Percentiles rank a stretch among this genome's conserved stretches.
Conservation (phyloP, 352 stramenopile species). For the Pythium insidiosum region DNA sequence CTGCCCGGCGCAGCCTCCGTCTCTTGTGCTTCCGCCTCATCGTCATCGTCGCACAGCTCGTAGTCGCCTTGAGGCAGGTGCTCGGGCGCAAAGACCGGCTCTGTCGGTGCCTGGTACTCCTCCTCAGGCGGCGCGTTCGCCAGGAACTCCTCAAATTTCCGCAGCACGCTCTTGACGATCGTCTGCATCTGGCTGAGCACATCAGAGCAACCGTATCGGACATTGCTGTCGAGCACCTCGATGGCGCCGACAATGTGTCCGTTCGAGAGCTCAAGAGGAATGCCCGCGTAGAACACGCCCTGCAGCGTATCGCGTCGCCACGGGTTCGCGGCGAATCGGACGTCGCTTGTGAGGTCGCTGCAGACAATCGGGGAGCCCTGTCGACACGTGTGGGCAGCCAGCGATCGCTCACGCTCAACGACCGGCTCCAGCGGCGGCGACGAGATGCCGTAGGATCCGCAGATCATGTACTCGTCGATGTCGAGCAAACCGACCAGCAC, state of each 20-base stretch:
- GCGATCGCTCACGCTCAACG: constrained; percentile 31
- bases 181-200: constrained; percentile 61
- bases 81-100: constrained; percentile 5
- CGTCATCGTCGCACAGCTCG: no score
- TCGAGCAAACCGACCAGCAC: constrained; percentile 60
- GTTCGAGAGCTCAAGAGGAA: constrained; percentile 63
- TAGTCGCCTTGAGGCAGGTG: constrained; percentile 9
- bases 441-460: constrained; percentile 35
- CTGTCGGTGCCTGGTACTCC: constrained; percentile 9
- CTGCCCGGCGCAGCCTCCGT: not conserved
- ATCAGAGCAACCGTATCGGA: constrained; percentile 49
- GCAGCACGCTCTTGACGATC: constrained; percentile 62
- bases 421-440: constrained; percentile 14
- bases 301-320: constrained; percentile 40
- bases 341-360: constrained; percentile 45
- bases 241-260: constrained; percentile 60
- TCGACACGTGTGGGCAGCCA: constrained; percentile 65
- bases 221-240: constrained; percentile 54
- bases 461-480: constrained; percentile 40
- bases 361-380: constrained; percentile 54
- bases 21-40: not conserved
- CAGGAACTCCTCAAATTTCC: constrained; percentile 69
- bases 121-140: constrained; percentile 19
- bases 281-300: constrained; percentile 70
- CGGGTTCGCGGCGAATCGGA: constrained; percentile 58